These are phyloP conservation scores for Cercospora brassicicola DNA, from an alignment of 2,329 filamentous ascomycete genomes.

Conservation along the genomic window DNA sequence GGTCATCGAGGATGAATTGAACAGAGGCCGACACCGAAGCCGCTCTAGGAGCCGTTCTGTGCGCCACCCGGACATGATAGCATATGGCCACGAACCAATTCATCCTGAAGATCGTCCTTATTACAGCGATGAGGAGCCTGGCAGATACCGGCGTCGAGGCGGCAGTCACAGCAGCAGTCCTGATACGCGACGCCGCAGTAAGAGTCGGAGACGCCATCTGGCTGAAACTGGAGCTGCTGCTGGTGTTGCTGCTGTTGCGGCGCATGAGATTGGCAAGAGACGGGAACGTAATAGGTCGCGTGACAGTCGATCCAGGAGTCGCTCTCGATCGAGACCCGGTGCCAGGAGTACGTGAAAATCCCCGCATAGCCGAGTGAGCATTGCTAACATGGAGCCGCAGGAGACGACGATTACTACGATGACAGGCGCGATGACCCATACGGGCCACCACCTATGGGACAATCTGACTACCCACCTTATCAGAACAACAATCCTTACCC, in stretches of 20 bases:
- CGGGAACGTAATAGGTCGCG: slow-evolving; percentile 55
- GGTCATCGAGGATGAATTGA: slow-evolving; percentile 40
- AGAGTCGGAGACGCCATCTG: slow-evolving; percentile 51
- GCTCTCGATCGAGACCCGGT: slow-evolving; percentile 11
- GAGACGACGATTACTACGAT: slow-evolving; percentile 27
- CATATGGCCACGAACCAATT: slow-evolving; percentile 64
- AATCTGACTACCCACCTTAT: slow-evolving; percentile 34
- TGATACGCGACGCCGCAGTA: slow-evolving; percentile 39
- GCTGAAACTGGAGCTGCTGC: slow-evolving; percentile 60
- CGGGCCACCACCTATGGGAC: slow-evolving; percentile 40
- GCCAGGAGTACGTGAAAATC: slow-evolving; percentile 18
- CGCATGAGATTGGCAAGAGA: slow-evolving; percentile 58
- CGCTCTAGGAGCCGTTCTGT: slow-evolving; percentile 38
- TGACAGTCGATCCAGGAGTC: slow-evolving; percentile 5
- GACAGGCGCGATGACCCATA: slow-evolving; percentile 33
- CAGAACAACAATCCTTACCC: slow-evolving; percentile 35
- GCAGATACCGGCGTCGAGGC: slow-evolving; percentile 45
- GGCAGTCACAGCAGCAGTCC: slow-evolving; percentile 46
- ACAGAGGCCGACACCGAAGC: slow-evolving; percentile 29
- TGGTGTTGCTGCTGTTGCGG: slow-evolving; percentile 57
- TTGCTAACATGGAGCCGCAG: not conserved
- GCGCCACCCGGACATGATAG: slow-evolving; percentile 55
- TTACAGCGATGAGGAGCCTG: slow-evolving; percentile 45
- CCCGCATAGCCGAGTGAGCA: not conserved
- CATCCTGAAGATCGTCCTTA: slow-evolving; percentile 53